phyloP scores from a whole-genome alignment of 345 rosid species.

The Eucalyptus cloeziana region DNA sequence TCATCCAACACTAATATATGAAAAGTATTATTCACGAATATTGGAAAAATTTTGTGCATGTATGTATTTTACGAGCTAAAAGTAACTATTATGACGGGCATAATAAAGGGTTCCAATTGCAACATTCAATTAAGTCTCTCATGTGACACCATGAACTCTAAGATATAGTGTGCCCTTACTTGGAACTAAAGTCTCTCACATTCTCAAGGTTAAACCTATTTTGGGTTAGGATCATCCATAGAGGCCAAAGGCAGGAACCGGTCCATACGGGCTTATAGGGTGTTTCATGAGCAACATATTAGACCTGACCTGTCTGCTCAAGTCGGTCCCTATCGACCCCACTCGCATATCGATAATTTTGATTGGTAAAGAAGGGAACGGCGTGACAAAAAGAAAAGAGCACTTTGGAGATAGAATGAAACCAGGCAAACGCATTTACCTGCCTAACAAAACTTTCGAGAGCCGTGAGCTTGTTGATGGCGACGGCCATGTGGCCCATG shows the following conservation, averaged over 20 bases:
- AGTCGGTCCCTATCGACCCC: neutral
- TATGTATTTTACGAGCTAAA: neutral
- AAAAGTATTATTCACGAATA: neutral
- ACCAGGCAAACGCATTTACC: neutral
- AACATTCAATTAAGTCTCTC: neutral
- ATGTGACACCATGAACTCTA: neutral
- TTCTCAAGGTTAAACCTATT: neutral
- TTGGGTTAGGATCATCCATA: neutral
- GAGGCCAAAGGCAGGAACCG: accelerated
- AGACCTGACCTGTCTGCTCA: neutral
- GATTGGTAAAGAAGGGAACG: neutral
- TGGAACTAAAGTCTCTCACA: neutral
- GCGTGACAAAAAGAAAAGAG: neutral
- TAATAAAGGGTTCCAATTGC: neutral
- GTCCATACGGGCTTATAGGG: neutral
- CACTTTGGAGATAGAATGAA: neutral
- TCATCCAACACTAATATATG: neutral
- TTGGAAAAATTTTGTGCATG: neutral
- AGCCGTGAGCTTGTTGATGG: constrained; percentile 28
- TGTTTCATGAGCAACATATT: neutral
- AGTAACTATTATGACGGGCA: neutral
- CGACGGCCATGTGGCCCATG: constrained; percentile 29
- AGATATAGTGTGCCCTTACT: neutral
- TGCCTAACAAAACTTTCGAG: constrained; percentile 29
- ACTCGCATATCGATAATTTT: neutral